Evolutionary conservation across 305 asterid genomes (phyloP), one percentile per base, ranked within the genome.

Genomic region (Solanum hybrid): DNA sequence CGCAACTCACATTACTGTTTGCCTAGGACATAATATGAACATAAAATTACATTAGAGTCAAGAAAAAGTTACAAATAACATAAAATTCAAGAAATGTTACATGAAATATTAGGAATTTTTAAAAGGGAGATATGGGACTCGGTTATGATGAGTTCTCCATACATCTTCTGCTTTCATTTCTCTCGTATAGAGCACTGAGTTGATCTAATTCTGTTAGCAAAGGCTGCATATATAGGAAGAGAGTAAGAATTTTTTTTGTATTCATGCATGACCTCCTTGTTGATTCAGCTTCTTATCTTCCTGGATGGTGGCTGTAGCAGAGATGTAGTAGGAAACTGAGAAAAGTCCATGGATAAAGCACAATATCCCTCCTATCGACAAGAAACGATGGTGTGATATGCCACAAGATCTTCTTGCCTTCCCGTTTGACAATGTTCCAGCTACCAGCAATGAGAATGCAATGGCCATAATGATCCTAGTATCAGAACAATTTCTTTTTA

Each of bases 321-420:
- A 92, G 10, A 96, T 91, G 64, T 92, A 94, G 86, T 95, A 96
- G 31, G 98, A 94, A 27, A 95, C 97, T 1, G 96, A 93, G 77
- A 96, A 96, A 46, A 96, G 90, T 20, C 96, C 99, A 88, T 97
- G 99, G 60, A 96, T 90, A 40, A 96, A 96, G 89, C 99, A 96
- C 92, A 95, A 72, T 10, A 96, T 92, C 84, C 99, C 99, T 60
- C 99, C 99, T 9, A 95, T 91, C 0, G 98, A 94, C 75, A 97
- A 91, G 82, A 92, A 92, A 8, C 94, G 93, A 35, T 92, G 92
- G 89, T 95, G 93, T 76, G 95, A 78, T 31, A 97, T 92, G 24
- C 99, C 97, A 37, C 99, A 96, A 71, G 93, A 88, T 40, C 87
- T 93, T 85, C 99, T 94, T 7, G 98, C 89, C 82, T 90, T 91